Evolutionary conservation across 83 land plant genomes (phyloP), one percentile per base, ranked within the genome.

Genomic region (Diphasiastrum complanatum): DNA sequence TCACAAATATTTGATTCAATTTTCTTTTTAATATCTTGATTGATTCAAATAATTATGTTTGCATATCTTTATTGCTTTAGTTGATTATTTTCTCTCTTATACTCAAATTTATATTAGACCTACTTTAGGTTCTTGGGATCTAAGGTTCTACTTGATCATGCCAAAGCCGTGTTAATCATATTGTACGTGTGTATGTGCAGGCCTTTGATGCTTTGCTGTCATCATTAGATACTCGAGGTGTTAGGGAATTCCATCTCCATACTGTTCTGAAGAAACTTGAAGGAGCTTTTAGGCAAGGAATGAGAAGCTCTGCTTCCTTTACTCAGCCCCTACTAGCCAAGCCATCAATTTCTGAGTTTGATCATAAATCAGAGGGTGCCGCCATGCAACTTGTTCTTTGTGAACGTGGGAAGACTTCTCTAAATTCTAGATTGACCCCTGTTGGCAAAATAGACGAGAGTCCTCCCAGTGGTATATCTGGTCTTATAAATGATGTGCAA

Each of bases 151-250:
- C 53, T 6, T 18, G 37, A 19, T 11, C 5, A 28, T 32, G 8
- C 51, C 34, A 34, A 28, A n/a, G 62, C 24, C 18, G 19, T 33
- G 18, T 66, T n/a, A n/a, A n/a, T 18, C 28, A 22, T 50, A 11
- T 29, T n/a, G 11, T 30, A 31, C 26, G 30, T 28, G n/a, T 18
- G 54, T 35, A 1, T 22, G 0, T 66, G 63, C 85, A 91, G 96
- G 89, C 83, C 24, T 93, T 93, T 54, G 87, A 89, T 77, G 74
- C 82, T 45, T 74, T 93, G 53, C 23, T 83, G 58, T 23, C 74
- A 8, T 67, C 88, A 53, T 61, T 93, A 60, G 99, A 93, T 62
- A 68, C 79, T 32, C 85, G 99, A 65, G 99, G 99, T 20, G 67
- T 78, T 4, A 77, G 99, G 45, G 99, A 93, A 66, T 83, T 89